phyloP scores from a whole-genome alignment of 805 yeast genomes.

The Schizosaccharomyces pombe region DNA sequence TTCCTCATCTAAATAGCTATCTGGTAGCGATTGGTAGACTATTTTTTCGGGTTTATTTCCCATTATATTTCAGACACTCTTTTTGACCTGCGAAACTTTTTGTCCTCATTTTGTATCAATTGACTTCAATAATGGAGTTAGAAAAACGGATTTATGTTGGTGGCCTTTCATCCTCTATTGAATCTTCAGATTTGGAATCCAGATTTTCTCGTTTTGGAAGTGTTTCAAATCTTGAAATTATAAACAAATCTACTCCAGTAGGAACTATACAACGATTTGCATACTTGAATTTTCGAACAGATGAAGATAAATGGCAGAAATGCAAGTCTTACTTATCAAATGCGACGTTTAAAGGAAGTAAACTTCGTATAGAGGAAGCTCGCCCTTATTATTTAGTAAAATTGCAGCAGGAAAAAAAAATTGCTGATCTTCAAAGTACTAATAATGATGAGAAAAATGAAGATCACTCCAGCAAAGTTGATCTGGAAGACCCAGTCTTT shows the following conservation, averaged over 20 bases:
- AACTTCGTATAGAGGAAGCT: not conserved
- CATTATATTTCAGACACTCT: too few species aligned
- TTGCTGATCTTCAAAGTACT: not conserved
- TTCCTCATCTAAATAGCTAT: too few species aligned
- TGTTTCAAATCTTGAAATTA: not conserved
- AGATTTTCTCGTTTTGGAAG: not conserved
- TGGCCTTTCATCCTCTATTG: not conserved
- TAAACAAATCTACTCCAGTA: not conserved
- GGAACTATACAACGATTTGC: not conserved
- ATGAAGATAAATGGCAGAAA: not conserved
- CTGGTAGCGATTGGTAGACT: too few species aligned
- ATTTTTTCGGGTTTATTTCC: too few species aligned
- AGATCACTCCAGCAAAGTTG: not conserved
- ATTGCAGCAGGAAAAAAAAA: not conserved
- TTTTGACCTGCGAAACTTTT: too few species aligned
- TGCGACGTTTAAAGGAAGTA: not conserved
- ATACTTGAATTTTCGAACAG: not conserved
- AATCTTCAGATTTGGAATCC: not conserved
- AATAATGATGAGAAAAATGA: not conserved
- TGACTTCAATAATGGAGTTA: not conserved
- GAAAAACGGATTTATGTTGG: not conserved
- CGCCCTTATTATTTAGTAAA: not conserved
- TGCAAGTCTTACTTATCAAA: not conserved
- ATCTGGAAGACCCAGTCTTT: not conserved
- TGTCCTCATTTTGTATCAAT: too few species aligned